phyloP scores from a whole-genome alignment of 148 eudicot genomes.

The Agrostemma githago region DNA sequence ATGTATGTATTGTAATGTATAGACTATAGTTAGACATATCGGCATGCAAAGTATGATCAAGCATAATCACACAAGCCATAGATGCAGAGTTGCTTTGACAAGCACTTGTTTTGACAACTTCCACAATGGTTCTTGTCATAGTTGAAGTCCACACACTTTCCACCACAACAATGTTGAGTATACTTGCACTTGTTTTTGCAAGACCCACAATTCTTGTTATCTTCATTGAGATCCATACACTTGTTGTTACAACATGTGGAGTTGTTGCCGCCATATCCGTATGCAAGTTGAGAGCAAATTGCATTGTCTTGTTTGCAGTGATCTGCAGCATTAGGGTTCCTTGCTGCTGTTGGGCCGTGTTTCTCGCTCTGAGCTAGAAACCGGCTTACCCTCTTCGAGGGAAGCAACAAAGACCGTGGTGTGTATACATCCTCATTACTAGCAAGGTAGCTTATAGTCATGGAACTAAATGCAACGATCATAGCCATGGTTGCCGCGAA shows the following conservation, averaged over 20 bases:
- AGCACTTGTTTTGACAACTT: constrained; percentile 41
- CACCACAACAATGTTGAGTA: constrained; percentile 46
- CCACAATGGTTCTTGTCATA: constrained; percentile 68
- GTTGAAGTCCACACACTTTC: constrained; percentile 46
- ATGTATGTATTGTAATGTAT: not conserved
- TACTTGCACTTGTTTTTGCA: constrained; percentile 51
- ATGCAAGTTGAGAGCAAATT: constrained; percentile 17
- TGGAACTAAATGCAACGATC: constrained; percentile 14
- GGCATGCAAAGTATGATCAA: constrained; percentile 12
- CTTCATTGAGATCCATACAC: constrained; percentile 49
- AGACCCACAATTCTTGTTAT: constrained; percentile 47
- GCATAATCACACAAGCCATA: constrained; percentile 74
- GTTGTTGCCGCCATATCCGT: constrained; percentile 24
- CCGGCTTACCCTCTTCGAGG: constrained; percentile 40
- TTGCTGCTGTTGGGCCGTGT: not conserved
- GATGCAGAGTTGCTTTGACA: constrained; percentile 28
- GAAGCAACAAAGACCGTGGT: not conserved
- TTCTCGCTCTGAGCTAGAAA: constrained; percentile 32
- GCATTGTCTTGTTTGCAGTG: constrained; percentile 52
- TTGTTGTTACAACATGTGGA: constrained; percentile 66
- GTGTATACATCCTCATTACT: not conserved
- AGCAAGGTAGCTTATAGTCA: not conserved
- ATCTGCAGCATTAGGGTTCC: constrained; percentile 48
- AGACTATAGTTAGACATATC: not conserved
- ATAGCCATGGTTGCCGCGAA: constrained; percentile 31